These are phyloP conservation scores for Gossypium thurberi DNA, from an alignment of 345 rosid species.

Conservation along the genomic window DNA sequence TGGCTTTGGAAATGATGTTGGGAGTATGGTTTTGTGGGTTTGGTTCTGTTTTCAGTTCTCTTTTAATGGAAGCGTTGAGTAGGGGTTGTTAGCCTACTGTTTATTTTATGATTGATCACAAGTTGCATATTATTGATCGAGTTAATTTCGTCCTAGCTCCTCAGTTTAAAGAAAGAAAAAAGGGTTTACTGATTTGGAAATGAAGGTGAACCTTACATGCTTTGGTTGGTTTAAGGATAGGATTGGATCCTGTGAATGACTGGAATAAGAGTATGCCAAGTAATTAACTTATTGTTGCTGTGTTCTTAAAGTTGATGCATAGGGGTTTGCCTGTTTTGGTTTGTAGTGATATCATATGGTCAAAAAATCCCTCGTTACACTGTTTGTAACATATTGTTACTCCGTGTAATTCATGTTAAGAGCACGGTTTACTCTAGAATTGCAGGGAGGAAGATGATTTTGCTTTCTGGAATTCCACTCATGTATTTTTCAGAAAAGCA, in stretches of 20 bases:
- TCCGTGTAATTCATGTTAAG: background rate
- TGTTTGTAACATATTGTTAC: background rate
- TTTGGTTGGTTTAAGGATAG: background rate
- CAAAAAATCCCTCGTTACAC: background rate
- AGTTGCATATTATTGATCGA: constrained; percentile 1
- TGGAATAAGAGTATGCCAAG: background rate
- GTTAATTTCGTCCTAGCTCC: background rate
- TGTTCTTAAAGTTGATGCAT: background rate
- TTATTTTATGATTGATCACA: background rate
- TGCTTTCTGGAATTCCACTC: background rate
- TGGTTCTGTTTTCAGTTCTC: background rate
- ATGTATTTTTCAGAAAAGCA: background rate
- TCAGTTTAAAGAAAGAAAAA: background rate
- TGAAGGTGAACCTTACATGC: background rate
- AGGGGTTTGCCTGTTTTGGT: background rate
- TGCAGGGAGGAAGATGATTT: constrained; percentile 1
- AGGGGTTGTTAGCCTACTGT: background rate
- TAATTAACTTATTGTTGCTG: background rate
- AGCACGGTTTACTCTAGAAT: background rate
- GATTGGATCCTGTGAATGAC: constrained; percentile 3
- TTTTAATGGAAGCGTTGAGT: background rate
- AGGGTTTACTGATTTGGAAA: background rate
- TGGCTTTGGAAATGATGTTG: background rate
- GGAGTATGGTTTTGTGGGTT: background rate
- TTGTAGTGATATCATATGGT: background rate